phyloP scores from a whole-genome alignment of 2,329 filamentous ascomycete genomes.

The Alternaria longipes region DNA sequence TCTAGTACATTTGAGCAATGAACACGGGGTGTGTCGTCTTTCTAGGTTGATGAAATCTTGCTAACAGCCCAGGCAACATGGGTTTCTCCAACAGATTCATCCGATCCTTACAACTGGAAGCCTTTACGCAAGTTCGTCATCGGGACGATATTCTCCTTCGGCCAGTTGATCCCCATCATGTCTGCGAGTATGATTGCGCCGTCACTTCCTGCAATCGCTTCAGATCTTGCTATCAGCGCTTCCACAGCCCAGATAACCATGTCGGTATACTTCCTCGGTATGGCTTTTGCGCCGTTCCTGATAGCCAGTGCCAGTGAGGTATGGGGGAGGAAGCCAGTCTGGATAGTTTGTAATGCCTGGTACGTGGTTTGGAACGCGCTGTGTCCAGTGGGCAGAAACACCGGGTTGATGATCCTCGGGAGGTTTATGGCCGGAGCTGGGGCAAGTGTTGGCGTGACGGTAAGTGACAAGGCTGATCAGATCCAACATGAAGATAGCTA shows the following conservation, averaged over 20 bases:
- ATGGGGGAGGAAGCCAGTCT: conserved; percentile 19
- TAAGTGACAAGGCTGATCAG: neutral
- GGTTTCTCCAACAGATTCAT: conserved; percentile 27
- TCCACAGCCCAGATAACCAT: conserved; percentile 21
- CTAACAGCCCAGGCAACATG: too few species aligned
- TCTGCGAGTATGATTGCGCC: conserved; percentile 26
- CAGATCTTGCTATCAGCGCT: conserved; percentile 18
- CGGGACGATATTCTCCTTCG: conserved; percentile 16
- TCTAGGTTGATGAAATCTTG: too few species aligned
- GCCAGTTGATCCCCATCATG: conserved; percentile 28
- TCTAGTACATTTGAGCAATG: neutral
- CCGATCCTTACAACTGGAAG: conserved; percentile 47
- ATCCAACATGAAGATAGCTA: neutral
- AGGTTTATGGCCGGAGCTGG: conserved; percentile 21
- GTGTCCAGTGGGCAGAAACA: conserved; percentile 9
- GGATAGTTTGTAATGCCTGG: conserved; percentile 17
- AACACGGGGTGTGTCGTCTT: too few species aligned
- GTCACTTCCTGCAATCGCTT: conserved; percentile 17
- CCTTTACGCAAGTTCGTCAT: conserved; percentile 28
- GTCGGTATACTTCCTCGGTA: conserved; percentile 24
- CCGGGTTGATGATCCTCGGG: conserved; percentile 22
- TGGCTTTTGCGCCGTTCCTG: conserved; percentile 23
- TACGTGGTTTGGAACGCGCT: conserved; percentile 27
- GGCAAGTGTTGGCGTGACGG: conserved; percentile 24
- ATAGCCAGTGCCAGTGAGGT: conserved; percentile 19